Conservation (phyloP, 2,329 filamentous ascomycete genomes). For the Boeremia exigua region DNA sequence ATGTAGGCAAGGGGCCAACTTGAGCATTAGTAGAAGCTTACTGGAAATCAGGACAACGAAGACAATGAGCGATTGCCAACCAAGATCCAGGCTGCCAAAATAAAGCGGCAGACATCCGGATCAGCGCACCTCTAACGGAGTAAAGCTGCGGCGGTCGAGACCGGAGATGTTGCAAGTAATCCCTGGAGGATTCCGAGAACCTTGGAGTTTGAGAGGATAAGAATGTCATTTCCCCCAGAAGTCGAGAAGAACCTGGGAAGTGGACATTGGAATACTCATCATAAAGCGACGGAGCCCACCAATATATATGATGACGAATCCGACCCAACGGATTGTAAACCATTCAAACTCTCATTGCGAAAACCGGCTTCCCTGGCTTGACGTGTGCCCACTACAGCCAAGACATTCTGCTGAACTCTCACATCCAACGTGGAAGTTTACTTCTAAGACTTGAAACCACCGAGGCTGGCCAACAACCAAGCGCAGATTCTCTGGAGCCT, state of each 20-base stretch:
- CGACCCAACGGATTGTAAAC: background rate
- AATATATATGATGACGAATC: background rate
- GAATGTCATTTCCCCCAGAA: conserved; percentile 55
- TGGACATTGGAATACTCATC: too few species aligned
- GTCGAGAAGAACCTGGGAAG: conserved; percentile 53
- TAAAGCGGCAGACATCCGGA: conserved; percentile 37
- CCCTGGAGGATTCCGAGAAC: conserved; percentile 50
- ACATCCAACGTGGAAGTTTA: background rate
- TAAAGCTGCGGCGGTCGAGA: conserved; percentile 50
- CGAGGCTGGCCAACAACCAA: background rate
- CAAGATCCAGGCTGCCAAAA: conserved; percentile 39
- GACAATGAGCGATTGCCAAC: background rate
- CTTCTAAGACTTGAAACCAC: conserved; percentile 9
- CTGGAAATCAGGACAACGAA: background rate
- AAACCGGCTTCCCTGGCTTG: too few species aligned
- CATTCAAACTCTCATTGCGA: background rate
- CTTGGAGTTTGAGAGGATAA: conserved; percentile 51
- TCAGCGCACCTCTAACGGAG: conserved; percentile 39
- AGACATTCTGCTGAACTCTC: background rate
- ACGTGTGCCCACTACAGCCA: background rate
- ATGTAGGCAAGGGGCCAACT: conserved; percentile 46
- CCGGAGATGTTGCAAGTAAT: conserved; percentile 54
- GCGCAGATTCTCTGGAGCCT: background rate
- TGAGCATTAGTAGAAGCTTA: conserved; percentile 35
- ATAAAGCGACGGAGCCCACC: too few species aligned